These are phyloP conservation scores for Dissoconium aciculare DNA, from an alignment of 2,329 filamentous ascomycete genomes.

Conservation along the genomic window DNA sequence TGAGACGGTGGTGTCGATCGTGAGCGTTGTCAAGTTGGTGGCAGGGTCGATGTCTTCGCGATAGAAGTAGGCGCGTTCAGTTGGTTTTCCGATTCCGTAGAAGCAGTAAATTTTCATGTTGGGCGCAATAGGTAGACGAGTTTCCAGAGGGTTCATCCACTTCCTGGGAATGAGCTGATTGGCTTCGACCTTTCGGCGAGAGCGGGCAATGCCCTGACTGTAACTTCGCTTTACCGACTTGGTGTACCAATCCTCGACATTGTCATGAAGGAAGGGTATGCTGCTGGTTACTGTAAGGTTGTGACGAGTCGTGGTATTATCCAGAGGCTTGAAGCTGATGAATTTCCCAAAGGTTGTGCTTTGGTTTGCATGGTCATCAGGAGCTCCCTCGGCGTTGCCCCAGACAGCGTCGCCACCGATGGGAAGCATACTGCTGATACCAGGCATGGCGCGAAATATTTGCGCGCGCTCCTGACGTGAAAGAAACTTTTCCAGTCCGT, in stretches of 20 bases:
- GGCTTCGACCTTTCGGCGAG: constrained; percentile 60
- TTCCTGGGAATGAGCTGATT: constrained; percentile 43
- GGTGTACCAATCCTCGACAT: constrained; percentile 74
- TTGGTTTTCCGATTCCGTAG: constrained; percentile 87
- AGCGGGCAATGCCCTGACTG: constrained; percentile 77
- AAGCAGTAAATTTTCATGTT: constrained; percentile 94
- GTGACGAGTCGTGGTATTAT: constrained; percentile 36
- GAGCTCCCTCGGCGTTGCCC: constrained; percentile 77
- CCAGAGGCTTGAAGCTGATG: constrained; percentile 64
- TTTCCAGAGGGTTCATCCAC: constrained; percentile 92
- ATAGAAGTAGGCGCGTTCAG: constrained; percentile 87
- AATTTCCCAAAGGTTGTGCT: constrained; percentile 63
- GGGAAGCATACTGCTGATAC: constrained; percentile 89
- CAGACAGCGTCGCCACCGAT: constrained; percentile 90
- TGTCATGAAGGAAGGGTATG: constrained; percentile 60
- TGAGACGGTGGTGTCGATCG: constrained; percentile 53
- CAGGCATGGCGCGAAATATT: constrained; percentile 92
- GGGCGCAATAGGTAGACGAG: constrained; percentile 70
- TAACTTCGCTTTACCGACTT: constrained; percentile 60
- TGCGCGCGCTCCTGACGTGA: constrained; percentile 81
- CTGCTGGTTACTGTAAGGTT: constrained; percentile 76
- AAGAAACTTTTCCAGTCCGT: constrained; percentile 90
- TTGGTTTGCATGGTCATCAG: constrained; percentile 67
- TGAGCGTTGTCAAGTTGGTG: constrained; percentile 46
- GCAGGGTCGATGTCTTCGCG: constrained; percentile 50